phyloP scores from a whole-genome alignment of 1,284 basidiomycete species.

The Trichosporon ovoides region DNA sequence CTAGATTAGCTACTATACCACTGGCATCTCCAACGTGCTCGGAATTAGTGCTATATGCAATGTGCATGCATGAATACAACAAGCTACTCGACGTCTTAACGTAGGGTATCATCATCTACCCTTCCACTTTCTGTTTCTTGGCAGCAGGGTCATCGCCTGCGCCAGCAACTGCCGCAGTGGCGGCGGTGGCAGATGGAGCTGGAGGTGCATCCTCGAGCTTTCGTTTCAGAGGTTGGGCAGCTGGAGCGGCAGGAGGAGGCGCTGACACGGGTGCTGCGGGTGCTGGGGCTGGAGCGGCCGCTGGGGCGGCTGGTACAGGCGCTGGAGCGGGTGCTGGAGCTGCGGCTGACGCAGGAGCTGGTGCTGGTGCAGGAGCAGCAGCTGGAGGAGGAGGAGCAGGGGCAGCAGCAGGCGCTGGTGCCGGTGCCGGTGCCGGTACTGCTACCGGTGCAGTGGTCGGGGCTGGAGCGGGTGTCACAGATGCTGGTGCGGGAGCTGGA shows the following conservation, averaged over 20 bases:
- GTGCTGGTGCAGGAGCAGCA: neutral
- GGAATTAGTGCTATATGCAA: too few relatives aligned
- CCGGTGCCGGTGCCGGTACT: neutral
- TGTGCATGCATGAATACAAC: slow-evolving; percentile 2
- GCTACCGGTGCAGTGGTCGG: neutral
- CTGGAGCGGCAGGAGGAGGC: neutral
- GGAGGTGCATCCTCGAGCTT: neutral
- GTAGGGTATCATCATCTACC: neutral
- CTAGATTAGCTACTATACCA: neutral
- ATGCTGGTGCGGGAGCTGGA: too few relatives aligned
- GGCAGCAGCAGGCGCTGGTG: neutral
- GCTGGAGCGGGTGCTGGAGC: neutral
- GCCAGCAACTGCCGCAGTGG: neutral
- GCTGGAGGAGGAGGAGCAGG: too few relatives aligned
- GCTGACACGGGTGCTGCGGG: neutral
- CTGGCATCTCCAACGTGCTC: too few relatives aligned
- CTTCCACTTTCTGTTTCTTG: slow-evolving; percentile 9
- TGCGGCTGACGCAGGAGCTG: neutral
- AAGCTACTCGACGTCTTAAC: neutral
- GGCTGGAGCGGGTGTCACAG: slow-evolving; percentile 1
- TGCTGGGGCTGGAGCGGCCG: neutral
- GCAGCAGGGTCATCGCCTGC: slow-evolving; percentile 2
- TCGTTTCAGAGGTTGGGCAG: neutral
- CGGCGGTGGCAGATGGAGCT: neutral
- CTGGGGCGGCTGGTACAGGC: neutral